Evolutionary conservation across 257 asterid genomes (phyloP).

Genomic region (Nemophila menziesii): DNA sequence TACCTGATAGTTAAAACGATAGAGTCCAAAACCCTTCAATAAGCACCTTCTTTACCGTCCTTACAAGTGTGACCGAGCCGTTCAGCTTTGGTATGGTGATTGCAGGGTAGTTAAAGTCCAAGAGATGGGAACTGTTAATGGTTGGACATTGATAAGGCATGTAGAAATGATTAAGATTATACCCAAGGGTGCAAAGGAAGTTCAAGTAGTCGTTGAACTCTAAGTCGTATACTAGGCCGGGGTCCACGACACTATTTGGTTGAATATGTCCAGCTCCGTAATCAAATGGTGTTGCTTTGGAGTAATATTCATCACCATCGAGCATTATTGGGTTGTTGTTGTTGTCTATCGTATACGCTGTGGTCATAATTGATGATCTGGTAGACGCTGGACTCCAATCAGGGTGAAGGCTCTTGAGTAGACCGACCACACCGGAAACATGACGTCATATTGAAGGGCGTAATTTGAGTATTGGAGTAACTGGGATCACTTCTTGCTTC

Average conservation of each 20-base stretch:
- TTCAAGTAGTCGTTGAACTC: too few relatives aligned
- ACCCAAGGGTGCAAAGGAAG: too few relatives aligned
- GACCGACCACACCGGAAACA: slow-evolving; percentile 17
- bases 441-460: slow-evolving; percentile 26
- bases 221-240: too few relatives aligned
- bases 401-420: too few relatives aligned
- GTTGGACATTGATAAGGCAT: not conserved
- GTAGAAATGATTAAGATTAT: not conserved
- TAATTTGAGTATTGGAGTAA: too few relatives aligned
- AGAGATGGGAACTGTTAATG: not conserved
- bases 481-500: too few relatives aligned
- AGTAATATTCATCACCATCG: too few relatives aligned
- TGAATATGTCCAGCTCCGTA: too few relatives aligned
- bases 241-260: not conserved
- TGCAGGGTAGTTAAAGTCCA: not conserved
- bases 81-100: too few relatives aligned
- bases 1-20: slow-evolving; percentile 64
- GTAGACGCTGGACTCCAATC: slow-evolving; percentile 25
- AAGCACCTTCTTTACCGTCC: slow-evolving; percentile 48
- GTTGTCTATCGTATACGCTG: too few relatives aligned
- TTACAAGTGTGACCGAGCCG: slow-evolving; percentile 50
- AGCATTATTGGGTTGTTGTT: too few relatives aligned
- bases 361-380: slow-evolving; percentile 19
- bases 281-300: not conserved
- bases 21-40: slow-evolving; percentile 67